Percentiles rank a stretch among this genome's conserved stretches.
Conservation (phyloP, 73 alveolate species). For the Paramecium octaurelia region DNA sequence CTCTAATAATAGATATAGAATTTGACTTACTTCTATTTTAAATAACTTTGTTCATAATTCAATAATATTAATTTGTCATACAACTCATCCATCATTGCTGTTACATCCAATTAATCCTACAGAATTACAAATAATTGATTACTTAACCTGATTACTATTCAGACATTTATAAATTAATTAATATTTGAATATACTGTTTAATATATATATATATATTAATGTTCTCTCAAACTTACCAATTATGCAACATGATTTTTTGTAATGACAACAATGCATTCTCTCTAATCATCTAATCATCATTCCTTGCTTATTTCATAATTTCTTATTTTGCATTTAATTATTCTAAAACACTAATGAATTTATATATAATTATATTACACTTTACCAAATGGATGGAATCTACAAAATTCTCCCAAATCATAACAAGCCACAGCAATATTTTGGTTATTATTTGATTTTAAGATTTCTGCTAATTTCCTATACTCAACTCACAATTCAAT, state of each 20-base stretch:
- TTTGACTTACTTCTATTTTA: conserved; percentile 26
- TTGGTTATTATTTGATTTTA: conserved; percentile 72
- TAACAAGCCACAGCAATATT: conserved; percentile 87
- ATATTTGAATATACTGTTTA: not conserved
- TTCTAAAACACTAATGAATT: conserved; percentile 24
- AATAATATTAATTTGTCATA: conserved; percentile 48
- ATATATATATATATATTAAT: not conserved
- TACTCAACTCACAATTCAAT: conserved; percentile 65
- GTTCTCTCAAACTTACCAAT: conserved; percentile 51
- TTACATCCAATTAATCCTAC: conserved; percentile 50
- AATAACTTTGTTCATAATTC: conserved; percentile 33
- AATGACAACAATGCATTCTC: conserved; percentile 59
- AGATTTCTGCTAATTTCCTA: conserved; percentile 79
- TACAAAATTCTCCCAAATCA: conserved; percentile 95
- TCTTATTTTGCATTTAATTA: conserved; percentile 31
- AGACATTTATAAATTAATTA: not conserved
- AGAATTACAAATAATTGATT: not conserved
- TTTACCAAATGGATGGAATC: conserved; percentile 76
- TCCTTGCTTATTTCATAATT: conserved; percentile 52
- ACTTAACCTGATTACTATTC: not conserved
- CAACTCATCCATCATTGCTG: conserved; percentile 56
- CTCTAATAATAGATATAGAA: not conserved
- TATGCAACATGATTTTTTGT: conserved; percentile 57
- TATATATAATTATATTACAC: not conserved
- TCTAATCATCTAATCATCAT: conserved; percentile 46